These are phyloP conservation scores for Linnemannia hyalina DNA, from an alignment of 192 early-diverging fungal genomes.

Conservation along the genomic window DNA sequence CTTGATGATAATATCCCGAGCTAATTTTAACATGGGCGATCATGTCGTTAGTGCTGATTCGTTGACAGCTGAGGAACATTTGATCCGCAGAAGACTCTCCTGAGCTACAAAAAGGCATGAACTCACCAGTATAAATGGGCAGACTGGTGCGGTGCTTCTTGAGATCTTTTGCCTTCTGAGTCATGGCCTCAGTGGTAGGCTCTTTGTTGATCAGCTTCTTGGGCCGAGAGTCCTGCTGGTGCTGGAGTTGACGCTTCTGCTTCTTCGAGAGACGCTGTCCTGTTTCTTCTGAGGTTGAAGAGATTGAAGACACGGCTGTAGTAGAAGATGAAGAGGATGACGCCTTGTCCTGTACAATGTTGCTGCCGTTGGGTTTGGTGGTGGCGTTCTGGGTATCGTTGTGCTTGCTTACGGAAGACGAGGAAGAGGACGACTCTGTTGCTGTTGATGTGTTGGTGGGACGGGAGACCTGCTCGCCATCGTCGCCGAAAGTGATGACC, in stretches of 20 bases:
- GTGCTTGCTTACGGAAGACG: neutral
- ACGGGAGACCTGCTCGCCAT: constrained; percentile 27
- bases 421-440: neutral
- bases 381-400: neutral
- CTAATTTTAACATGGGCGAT: neutral
- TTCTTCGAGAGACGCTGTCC: constrained; percentile 21
- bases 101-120: neutral
- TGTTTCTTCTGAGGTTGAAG: neutral
- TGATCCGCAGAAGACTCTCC: neutral
- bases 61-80: neutral
- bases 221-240: constrained; percentile 20
- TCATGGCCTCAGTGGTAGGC: constrained; percentile 33
- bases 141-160: constrained; percentile 42
- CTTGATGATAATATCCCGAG: constrained; percentile 68
- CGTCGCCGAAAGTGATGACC: constrained; percentile 51
- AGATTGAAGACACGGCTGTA: neutral
- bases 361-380: neutral
- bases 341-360: neutral
- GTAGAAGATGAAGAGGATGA: neutral
- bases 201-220: constrained; percentile 38
- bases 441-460: neutral
- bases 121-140: constrained; percentile 45
- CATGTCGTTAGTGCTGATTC: neutral
- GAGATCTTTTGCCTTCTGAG: constrained; percentile 39
- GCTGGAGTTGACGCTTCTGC: constrained; percentile 30